Conservation (phyloP, 768 basidiomycete species). For the Termitomyces eurrhizus region DNA sequence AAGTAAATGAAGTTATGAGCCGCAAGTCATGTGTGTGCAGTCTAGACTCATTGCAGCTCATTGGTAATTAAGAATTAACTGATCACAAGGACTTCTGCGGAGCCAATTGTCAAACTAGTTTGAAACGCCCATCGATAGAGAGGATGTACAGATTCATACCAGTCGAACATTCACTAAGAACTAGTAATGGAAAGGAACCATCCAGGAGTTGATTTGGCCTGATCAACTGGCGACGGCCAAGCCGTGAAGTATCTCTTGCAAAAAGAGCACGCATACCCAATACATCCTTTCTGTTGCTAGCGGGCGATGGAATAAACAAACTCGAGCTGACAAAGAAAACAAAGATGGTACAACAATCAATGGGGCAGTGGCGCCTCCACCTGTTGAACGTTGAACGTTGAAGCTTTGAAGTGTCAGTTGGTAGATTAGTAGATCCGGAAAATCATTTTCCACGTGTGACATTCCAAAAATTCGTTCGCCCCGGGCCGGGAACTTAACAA, state of each 20-base stretch:
- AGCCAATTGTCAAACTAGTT: not conserved
- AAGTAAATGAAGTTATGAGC: not conserved
- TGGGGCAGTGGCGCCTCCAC: not conserved
- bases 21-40: not conserved
- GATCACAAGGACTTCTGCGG: not conserved
- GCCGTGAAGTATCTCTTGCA: not conserved
- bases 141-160: not conserved
- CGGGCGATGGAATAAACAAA: not conserved
- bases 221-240: not conserved
- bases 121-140: not conserved
- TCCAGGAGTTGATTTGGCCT: not conserved
- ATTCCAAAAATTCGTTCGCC: not conserved
- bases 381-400: no score
- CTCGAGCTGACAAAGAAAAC: not conserved
- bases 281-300: not conserved
- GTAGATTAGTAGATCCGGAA: not conserved
- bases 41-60: constrained; percentile 1
- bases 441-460: not conserved
- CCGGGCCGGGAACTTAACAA: not conserved
- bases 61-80: not conserved
- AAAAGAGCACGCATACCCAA: not conserved
- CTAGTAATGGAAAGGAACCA: not conserved
- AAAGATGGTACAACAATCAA: not conserved
- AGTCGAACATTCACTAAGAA: not conserved
- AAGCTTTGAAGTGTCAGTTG: no score